These are phyloP conservation scores for Aureobasidium sp. DNA, from an alignment of 2,329 filamentous ascomycete species.

Conservation along the genomic window DNA sequence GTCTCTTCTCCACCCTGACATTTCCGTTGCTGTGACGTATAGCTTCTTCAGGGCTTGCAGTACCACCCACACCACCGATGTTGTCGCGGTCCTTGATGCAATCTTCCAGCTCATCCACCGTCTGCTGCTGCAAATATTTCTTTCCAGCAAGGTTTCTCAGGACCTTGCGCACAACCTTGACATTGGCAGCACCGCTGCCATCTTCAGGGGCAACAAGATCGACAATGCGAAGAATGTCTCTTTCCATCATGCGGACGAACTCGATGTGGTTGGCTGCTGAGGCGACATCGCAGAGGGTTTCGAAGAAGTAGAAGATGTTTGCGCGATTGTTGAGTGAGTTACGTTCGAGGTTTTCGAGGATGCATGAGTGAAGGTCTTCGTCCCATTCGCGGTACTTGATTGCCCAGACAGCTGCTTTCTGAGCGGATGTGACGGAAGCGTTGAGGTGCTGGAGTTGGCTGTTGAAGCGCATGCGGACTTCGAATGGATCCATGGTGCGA, in stretches of 20 bases:
- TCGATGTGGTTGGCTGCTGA: constrained; percentile 65
- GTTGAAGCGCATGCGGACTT: constrained; percentile 97
- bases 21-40: constrained; percentile 10
- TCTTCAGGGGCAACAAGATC: constrained; percentile 85
- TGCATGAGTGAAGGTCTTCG: constrained; percentile 95
- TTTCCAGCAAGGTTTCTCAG: constrained; percentile 48
- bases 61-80: constrained; percentile 17
- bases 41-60: background rate
- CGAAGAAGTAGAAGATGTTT: constrained; percentile 99
- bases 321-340: constrained; percentile 95
- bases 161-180: constrained; percentile 73
- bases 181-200: constrained; percentile 82
- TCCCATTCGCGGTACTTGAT: constrained; percentile 90
- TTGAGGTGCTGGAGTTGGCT: constrained; percentile 82
- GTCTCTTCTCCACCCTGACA: constrained; percentile 65
- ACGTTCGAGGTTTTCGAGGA: constrained; percentile 88
- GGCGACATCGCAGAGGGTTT: constrained; percentile 84
- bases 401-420: constrained; percentile 91
- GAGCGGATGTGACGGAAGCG: constrained; percentile 77
- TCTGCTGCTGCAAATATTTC: constrained; percentile 62
- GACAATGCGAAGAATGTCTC: constrained; percentile 84
- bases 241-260: constrained; percentile 89
- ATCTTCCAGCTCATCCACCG: constrained; percentile 71
- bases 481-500: constrained; percentile 69
- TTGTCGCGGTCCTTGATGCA: constrained; percentile 69